Percentiles rank a stretch among this genome's conserved stretches.
phyloP scores from a whole-genome alignment of 805 yeast species.

The Millerago galiae region DNA sequence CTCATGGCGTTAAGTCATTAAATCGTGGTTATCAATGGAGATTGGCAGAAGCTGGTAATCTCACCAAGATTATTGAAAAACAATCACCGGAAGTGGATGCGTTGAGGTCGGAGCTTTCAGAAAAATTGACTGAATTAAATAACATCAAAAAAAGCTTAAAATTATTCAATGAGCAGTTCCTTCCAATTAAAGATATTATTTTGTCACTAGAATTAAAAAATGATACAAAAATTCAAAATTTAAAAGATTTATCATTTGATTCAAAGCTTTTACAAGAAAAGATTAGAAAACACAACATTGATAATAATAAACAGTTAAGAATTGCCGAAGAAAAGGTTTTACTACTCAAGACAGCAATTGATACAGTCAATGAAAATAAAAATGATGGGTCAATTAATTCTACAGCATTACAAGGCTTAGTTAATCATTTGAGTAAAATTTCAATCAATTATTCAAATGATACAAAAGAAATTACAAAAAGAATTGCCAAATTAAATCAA shows the following conservation, averaged over 20 bases:
- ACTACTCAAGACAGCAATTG: constrained; percentile 15
- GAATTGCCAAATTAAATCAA: constrained; percentile 16
- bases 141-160: constrained; percentile 1
- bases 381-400: constrained; percentile 8
- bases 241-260: constrained; percentile 18
- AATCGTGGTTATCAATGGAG: constrained; percentile 32
- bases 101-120: constrained; percentile 2
- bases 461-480: constrained; percentile 13
- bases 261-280: constrained; percentile 11
- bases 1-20: constrained; percentile 24
- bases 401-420: constrained; percentile 9
- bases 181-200: constrained; percentile 8
- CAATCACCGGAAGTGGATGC: background rate
- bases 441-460: constrained; percentile 17
- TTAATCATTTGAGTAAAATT: constrained; percentile 12
- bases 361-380: constrained; percentile 4
- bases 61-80: constrained; percentile 9
- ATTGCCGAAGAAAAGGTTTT: constrained; percentile 15
- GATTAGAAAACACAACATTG: constrained; percentile 11
- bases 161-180: constrained; percentile 1
- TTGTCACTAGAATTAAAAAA: constrained; percentile 4
- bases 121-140: background rate
- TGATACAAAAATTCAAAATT: constrained; percentile 7
- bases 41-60: constrained; percentile 23
- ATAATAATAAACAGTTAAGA: constrained; percentile 10